A percentile compares a stretch with the other conserved stretches of the same genome.
Evolutionary conservation across 2,329 filamentous ascomycete genomes (phyloP).

Genomic region (Coniochaeta sp.): DNA sequence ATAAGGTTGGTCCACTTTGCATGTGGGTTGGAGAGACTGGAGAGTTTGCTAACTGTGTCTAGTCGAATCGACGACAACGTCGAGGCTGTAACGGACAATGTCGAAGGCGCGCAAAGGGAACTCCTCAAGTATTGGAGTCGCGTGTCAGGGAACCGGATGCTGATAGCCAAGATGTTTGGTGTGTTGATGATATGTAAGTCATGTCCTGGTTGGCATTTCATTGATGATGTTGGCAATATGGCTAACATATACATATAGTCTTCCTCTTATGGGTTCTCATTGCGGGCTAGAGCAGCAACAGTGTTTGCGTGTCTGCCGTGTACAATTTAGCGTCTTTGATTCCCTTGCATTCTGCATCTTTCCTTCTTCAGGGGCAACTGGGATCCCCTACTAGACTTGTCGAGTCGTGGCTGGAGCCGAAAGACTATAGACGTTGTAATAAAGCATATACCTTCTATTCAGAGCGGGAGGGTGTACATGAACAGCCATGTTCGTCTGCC

Average conservation of each 20-base stretch:
- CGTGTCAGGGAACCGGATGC: slow-evolving; percentile 90
- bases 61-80: slow-evolving; percentile 4
- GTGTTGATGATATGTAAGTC: slow-evolving; percentile 93
- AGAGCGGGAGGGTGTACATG: too few species aligned
- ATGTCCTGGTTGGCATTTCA: too few species aligned
- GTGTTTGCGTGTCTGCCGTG: background rate
- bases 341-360: background rate
- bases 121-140: slow-evolving; percentile 94
- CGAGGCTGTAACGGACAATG: slow-evolving; percentile 3
- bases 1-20: background rate
- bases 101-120: slow-evolving; percentile 66
- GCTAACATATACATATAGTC: background rate
- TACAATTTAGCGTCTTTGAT: slow-evolving; percentile 1
- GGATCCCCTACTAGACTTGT: background rate
- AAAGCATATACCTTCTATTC: background rate
- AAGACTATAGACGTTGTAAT: slow-evolving; percentile 1
- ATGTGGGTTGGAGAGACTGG: too few species aligned
- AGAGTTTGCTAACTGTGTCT: background rate
- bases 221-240: too few species aligned
- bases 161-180: slow-evolving; percentile 82
- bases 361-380: background rate
- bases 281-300: slow-evolving; percentile 14
- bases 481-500: too few species aligned
- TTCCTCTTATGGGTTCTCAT: slow-evolving; percentile 20
- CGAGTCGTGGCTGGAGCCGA: background rate